Percentiles rank a stretch among this genome's conserved stretches.
phyloP scores from a whole-genome alignment of 768 basidiomycete genomes.

The Rhizopogon vulgaris region DNA sequence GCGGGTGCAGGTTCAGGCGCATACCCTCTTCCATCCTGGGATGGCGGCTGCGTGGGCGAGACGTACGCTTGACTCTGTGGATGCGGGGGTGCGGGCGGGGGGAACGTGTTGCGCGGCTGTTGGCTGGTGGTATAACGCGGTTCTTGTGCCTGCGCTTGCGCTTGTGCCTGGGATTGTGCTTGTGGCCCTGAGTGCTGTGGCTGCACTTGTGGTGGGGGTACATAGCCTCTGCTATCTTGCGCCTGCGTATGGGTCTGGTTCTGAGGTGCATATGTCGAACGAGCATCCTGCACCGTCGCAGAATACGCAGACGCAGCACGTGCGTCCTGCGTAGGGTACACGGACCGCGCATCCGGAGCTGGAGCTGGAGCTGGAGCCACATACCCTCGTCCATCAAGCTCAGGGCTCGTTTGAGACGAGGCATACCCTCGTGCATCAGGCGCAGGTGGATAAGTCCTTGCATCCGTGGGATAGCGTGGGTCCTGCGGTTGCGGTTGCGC shows the following conservation, averaged over 20 bases:
- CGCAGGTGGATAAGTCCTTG: neutral
- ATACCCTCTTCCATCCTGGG: neutral
- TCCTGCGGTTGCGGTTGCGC: conserved; percentile 13
- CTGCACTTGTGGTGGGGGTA: conserved; percentile 6
- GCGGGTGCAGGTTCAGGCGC: neutral
- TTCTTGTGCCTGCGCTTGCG: conserved; percentile 18
- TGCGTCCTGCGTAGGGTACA: no score
- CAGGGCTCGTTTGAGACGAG: neutral
- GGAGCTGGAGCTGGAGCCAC: neutral
- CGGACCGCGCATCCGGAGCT: no score
- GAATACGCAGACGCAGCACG: no score
- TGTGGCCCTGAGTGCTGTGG: conserved; percentile 13
- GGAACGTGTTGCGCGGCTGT: neutral
- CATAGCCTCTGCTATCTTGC: neutral
- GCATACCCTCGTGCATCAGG: neutral
- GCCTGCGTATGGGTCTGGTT: no score
- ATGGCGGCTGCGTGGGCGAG: conserved; percentile 13
- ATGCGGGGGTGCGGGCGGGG: neutral
- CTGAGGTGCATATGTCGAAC: neutral
- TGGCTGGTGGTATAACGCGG: neutral
- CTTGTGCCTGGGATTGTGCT: conserved; percentile 18
- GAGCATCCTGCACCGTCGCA: neutral
- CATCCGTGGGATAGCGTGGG: neutral
- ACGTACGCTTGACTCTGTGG: neutral
- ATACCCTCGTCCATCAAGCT: neutral